Evolutionary conservation across 768 basidiomycete species (phyloP), one percentile per base, ranked within the genome.

Genomic region (Boletellus ananas): DNA sequence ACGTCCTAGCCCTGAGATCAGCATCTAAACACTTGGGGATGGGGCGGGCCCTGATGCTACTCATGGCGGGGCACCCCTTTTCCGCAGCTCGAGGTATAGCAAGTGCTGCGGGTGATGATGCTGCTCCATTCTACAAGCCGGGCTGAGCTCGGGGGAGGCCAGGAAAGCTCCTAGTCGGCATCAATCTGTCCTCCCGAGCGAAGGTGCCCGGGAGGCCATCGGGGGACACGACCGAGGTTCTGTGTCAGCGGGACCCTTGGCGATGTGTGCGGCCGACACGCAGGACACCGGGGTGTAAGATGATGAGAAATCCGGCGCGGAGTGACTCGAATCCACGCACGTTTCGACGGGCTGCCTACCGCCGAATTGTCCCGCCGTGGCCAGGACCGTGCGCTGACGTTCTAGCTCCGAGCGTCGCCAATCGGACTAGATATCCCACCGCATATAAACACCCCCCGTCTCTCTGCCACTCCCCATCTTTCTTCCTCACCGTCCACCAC

Each of bases 381-480:
- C n/a, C n/a, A n/a, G n/a, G 20, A 16, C 43, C 17, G 43, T 33
- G 27, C 58, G 58, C 14, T 36, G 55, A 58, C 51, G 54, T 62
- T 65, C 55, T 36, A 65, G 35, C 62, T 65, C 63, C 52, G 60
- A 63, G 45, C 5, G 50, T 54, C 58, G 59, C 44, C 49, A 44
- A 50, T 58, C 53, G 55, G 64, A 65, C 64, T 55, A 56, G 60
- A 60, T 55, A 45, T 40, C 45, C 6, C 7, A 3, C 16, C 59
- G 50, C 59, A 55, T 69, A 68, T 68, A 70, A 68, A 53, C 46
- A 16, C 43, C 49, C 42, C 52, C 55, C 45, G 13, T 12, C 44
- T 42, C 45, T 16, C 18, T 43, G n/a, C 36, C 33, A 14, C 44
- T 25, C 9, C 33, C 43, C 43, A 38, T 27, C 54, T 33, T 21